phyloP scores from a whole-genome alignment of 2,329 filamentous ascomycete species.

The Trichoderma afroharzianum region DNA sequence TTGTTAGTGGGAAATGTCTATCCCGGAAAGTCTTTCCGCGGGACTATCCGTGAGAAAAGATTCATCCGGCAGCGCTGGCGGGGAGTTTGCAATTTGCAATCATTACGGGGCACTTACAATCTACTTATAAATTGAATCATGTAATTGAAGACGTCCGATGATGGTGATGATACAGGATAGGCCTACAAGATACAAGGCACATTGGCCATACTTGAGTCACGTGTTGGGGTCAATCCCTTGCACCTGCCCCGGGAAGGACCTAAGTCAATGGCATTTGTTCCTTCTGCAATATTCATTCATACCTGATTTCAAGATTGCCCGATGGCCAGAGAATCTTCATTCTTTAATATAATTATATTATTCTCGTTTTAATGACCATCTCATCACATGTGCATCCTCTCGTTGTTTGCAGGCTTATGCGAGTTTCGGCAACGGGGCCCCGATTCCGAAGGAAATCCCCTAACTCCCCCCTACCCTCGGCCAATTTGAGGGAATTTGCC shows the following conservation, averaged over 20 bases:
- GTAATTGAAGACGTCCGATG: neutral
- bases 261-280: neutral
- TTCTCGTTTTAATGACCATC: neutral
- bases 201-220: neutral
- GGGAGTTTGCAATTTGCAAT: neutral
- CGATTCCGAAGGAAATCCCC: neutral
- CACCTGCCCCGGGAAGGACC: neutral
- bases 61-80: constrained; percentile 6
- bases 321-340: neutral
- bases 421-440: neutral
- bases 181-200: neutral
- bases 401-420: neutral
- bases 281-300: neutral
- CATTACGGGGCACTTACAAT: neutral
- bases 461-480: neutral
- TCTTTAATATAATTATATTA: neutral
- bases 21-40: neutral
- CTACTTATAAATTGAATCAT: neutral
- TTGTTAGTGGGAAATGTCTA: neutral
- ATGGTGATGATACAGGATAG: neutral
- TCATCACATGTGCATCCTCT: neutral
- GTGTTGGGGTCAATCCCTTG: neutral
- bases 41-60: neutral
- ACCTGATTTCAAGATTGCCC: no score
- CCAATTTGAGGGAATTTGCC: neutral